Evolutionary conservation across 306 rosid genomes (phyloP).

Genomic region (Crotalaria pallida): DNA sequence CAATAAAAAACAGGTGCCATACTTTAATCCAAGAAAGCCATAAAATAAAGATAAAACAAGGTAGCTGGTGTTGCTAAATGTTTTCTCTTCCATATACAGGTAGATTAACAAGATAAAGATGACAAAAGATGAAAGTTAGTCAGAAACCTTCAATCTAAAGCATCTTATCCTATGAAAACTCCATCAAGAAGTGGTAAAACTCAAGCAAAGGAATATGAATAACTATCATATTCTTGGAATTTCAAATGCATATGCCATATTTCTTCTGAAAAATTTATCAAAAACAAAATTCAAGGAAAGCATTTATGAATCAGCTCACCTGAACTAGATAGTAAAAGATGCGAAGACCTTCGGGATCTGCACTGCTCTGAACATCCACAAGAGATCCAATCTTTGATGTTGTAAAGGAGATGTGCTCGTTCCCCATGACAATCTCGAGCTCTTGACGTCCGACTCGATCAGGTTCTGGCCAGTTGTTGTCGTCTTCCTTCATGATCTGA

Average conservation of each 20-base stretch:
- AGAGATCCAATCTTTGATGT: slow-evolving; percentile 97
- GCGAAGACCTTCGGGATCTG: slow-evolving; percentile 98
- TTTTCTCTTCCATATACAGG: background rate
- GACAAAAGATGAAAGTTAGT: no score
- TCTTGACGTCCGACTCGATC: slow-evolving; percentile 95
- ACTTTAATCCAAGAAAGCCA: background rate
- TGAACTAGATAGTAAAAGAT: slow-evolving; percentile 96
- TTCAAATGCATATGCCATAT: background rate
- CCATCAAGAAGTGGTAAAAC: background rate
- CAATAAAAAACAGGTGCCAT: background rate
- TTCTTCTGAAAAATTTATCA: slow-evolving; percentile 23
- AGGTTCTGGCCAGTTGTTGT: slow-evolving; percentile 96
- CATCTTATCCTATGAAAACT: background rate
- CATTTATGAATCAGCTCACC: slow-evolving; percentile 37
- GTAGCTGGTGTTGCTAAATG: background rate
- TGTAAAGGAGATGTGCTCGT: slow-evolving; percentile 93
- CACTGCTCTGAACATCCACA: slow-evolving; percentile 94
- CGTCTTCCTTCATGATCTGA: slow-evolving; percentile 96
- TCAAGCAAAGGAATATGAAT: background rate
- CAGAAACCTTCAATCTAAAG: background rate
- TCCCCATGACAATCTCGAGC: slow-evolving; percentile 97
- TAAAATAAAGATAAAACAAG: background rate
- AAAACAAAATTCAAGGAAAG: slow-evolving; percentile 19
- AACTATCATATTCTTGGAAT: background rate
- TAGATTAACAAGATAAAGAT: no score